phyloP scores from a whole-genome alignment of 2,329 filamentous ascomycete species.

The Xylariaceae sp. region DNA sequence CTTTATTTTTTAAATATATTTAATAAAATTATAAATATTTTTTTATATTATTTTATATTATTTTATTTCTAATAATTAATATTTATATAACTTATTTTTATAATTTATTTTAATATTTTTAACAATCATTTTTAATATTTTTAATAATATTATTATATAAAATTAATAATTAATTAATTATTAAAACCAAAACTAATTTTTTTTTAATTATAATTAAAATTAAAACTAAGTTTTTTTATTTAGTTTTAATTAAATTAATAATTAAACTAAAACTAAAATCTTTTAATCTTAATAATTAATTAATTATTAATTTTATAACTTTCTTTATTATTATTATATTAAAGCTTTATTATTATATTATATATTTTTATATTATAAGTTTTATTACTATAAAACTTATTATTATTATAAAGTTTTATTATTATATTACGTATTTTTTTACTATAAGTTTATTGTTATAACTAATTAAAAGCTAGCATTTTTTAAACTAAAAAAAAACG shows the following conservation, averaged over 20 bases:
- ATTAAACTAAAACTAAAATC: too few species aligned
- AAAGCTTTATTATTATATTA: not conserved
- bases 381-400: not conserved
- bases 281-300: not conserved
- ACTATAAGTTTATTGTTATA: not conserved
- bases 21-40: not conserved
- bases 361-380: not conserved
- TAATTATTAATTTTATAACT: not conserved
- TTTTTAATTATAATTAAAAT: not conserved
- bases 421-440: not conserved
- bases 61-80: not conserved
- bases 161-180: not conserved
- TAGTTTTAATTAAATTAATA: not conserved
- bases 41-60: not conserved
- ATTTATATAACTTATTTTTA: not conserved
- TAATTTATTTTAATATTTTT: not conserved
- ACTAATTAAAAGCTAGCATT: not conserved
- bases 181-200: not conserved
- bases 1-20: not conserved
- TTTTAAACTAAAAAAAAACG: not conserved
- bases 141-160: not conserved
- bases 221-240: not conserved
- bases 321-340: not conserved
- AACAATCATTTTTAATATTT: not conserved
- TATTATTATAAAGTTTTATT: not conserved